Evolutionary conservation across 345 rosid species (phyloP).

Genomic region (Sisymbrium altissimum): DNA sequence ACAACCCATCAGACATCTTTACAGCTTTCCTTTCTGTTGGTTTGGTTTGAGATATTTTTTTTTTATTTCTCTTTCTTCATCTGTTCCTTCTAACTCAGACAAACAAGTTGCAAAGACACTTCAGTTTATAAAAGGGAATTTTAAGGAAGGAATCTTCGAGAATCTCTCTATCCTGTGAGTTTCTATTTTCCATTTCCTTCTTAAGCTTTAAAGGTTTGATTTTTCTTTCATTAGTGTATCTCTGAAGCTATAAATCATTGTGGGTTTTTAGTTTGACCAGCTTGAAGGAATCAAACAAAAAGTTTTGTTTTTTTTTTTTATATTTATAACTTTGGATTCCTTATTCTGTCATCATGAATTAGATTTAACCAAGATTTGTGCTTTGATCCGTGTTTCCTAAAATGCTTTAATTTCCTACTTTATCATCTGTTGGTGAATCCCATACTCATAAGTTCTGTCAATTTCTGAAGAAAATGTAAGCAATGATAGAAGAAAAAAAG

Average conservation of each 20-base stretch:
- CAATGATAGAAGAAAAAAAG: slow-evolving; percentile 7
- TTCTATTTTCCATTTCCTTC: slow-evolving; percentile 6
- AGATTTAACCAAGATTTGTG: slow-evolving; percentile 26
- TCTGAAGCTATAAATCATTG: slow-evolving; percentile 30
- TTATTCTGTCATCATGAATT: slow-evolving; percentile 21
- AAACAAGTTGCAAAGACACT: neutral
- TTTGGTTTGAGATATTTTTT: slow-evolving; percentile 4
- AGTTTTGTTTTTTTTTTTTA: slow-evolving; percentile 12
- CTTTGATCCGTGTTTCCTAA: slow-evolving; percentile 15
- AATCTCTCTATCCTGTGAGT: slow-evolving; percentile 39
- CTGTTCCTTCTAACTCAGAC: slow-evolving; percentile 37
- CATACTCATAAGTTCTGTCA: slow-evolving; percentile 4
- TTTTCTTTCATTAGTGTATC: neutral
- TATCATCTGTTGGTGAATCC: slow-evolving; percentile 2
- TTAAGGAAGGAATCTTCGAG: slow-evolving; percentile 38
- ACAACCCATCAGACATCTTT: slow-evolving; percentile 22
- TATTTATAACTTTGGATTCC: slow-evolving; percentile 9
- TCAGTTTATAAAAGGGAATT: neutral
- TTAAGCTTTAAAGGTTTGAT: slow-evolving; percentile 15
- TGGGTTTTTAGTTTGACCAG: slow-evolving; percentile 21
- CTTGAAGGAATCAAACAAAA: slow-evolving; percentile 38
- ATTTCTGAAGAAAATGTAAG: slow-evolving; percentile 16
- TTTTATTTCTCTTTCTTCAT: too few species aligned
- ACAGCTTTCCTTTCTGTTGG: slow-evolving; percentile 7
- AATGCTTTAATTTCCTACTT: slow-evolving; percentile 23